These are phyloP conservation scores for Cucumis melo DNA, from an alignment of 306 rosid species.

Conservation along the genomic window DNA sequence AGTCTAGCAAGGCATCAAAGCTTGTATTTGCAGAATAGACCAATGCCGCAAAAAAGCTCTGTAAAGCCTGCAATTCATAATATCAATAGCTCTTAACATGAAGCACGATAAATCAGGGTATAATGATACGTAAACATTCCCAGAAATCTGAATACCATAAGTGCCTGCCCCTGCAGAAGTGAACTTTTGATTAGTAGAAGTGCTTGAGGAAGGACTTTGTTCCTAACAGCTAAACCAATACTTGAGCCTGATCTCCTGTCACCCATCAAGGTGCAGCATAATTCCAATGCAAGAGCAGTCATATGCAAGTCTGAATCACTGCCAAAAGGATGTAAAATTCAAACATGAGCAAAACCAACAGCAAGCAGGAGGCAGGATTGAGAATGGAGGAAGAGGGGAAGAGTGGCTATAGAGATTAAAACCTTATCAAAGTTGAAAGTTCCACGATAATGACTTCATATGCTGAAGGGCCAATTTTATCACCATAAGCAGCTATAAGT, in stretches of 20 bases:
- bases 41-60: conserved; percentile 79
- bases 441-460: conserved; percentile 94
- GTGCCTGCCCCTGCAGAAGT: conserved; percentile 96
- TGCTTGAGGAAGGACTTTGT: conserved; percentile 98
- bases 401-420: conserved; percentile 11
- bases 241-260: conserved; percentile 81
- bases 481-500: conserved; percentile 87
- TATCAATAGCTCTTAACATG: conserved; percentile 10
- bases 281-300: conserved; percentile 97
- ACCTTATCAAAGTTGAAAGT: conserved; percentile 87
- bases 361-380: not conserved
- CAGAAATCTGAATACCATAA: conserved; percentile 40
- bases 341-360: conserved; percentile 10
- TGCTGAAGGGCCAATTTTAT: conserved; percentile 79
- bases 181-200: conserved; percentile 78
- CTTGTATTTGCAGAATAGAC: conserved; percentile 92
- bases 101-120: conserved; percentile 8
- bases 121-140: not conserved
- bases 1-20: conserved; percentile 79
- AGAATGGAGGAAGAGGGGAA: not conserved
- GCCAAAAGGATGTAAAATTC: conserved; percentile 15
- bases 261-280: conserved; percentile 95
- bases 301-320: conserved; percentile 99
- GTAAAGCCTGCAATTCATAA: conserved; percentile 60
- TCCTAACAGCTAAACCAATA: conserved; percentile 83